Base-by-base conservation (phyloP, 768 basidiomycete genomes). In the Pilatotrama ljubarskyi region DNA sequence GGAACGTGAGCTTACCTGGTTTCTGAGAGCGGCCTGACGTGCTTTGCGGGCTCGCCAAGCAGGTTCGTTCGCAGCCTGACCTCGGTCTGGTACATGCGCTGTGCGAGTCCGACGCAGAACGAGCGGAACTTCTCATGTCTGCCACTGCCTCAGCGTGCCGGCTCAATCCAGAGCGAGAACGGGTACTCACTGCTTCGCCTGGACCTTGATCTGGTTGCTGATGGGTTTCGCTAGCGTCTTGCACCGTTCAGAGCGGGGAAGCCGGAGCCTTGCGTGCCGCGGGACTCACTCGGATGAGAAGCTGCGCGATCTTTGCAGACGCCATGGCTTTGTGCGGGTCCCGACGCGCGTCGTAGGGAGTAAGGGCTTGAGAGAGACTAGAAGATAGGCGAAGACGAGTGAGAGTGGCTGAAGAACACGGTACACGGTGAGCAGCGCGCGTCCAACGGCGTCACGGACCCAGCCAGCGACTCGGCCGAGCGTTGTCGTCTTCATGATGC, bases 141-240 rank as follows among this genome's bases (percentile, higher is more conserved):
- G 9, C 4, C 3, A 26, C 37, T 58, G 25, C 10, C 42, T 26
- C 15, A 20, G 32, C 5, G 22, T 36, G 15, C 2, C 41, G 15
- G 26, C 36, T 51, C 5, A 17, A 9, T 22, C 36, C 50, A 18
- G n/a, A 36, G 26, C 13, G n/a, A n/a, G n/a, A n/a, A n/a, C n/a
- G n/a, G 42, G 35, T 7, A 76, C 85, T 64, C 65, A 91, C 90
- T 90, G 82, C 66, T 80, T 83, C 0, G 87, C 91, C 70, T 91
- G 90, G 48, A 77, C 77, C 73, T 86, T 91, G 46, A 93, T 74
- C 51, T 80, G 79, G 29, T 78, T 73, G 52, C 87, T 86, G 64
- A 93, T 90, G 51, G 91, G 91, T 74, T 92, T 93, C 52, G 91
- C 90, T 69, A 91, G 71, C n/a, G 90, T 93, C 90, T 92, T 63